Conservation (phyloP, 345 rosid genomes). For the Eucalyptus polyanthemos region DNA sequence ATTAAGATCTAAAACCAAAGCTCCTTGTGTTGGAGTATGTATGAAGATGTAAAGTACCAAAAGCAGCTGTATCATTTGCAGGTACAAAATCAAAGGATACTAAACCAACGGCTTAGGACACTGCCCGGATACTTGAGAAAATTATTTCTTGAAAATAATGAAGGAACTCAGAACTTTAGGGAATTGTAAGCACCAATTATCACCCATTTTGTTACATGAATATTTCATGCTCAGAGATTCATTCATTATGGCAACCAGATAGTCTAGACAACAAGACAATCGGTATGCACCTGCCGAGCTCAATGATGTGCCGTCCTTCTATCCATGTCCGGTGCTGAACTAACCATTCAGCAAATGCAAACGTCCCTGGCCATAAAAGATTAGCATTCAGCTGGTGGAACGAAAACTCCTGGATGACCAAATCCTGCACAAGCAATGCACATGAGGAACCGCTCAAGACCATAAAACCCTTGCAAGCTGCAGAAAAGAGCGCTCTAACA, state of each 20-base stretch:
- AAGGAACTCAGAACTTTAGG: not conserved
- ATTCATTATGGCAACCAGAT: not conserved
- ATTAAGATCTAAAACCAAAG: not conserved
- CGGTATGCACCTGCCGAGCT: conserved; percentile 65
- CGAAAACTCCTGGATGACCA: conserved; percentile 66
- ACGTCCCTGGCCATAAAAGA: conserved; percentile 97
- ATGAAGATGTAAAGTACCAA: not conserved
- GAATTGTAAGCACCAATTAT: not conserved
- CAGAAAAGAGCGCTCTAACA: not conserved
- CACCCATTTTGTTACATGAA: not conserved
- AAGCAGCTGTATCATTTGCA: not conserved
- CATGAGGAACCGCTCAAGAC: not conserved
- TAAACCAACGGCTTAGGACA: not conserved
- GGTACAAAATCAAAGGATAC: not conserved
- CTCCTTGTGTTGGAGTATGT: not conserved
- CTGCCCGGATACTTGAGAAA: not conserved
- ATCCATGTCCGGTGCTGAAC: conserved; percentile 30
- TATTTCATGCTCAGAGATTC: not conserved
- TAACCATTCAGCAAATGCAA: conserved; percentile 90
- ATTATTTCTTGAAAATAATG: not conserved
- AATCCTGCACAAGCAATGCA: conserved; percentile 34
- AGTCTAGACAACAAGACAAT: not conserved
- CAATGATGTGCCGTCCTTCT: conserved; percentile 55
- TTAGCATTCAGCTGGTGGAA: conserved; percentile 94
- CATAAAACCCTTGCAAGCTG: not conserved